Percentiles rank a stretch among this genome's conserved stretches.
These are phyloP conservation scores for Penicillium griseofulvum DNA, from an alignment of 2,329 filamentous ascomycete species.

Conservation along the genomic window DNA sequence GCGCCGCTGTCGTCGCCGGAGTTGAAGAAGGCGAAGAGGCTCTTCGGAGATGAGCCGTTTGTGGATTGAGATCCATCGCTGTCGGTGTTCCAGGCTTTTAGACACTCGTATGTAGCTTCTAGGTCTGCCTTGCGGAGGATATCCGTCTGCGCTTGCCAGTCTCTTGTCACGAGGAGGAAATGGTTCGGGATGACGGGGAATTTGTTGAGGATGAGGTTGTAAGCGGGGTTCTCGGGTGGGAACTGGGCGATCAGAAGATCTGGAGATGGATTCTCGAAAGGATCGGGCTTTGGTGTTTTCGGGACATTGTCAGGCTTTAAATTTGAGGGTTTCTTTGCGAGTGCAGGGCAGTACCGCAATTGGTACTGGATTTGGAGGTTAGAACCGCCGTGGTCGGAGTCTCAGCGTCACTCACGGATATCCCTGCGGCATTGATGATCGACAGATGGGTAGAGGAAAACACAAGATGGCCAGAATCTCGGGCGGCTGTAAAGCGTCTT, in stretches of 20 bases:
- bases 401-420: slow-evolving; percentile 31
- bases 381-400: not conserved
- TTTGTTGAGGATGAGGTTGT: slow-evolving; percentile 49
- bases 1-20: slow-evolving; percentile 50
- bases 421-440: slow-evolving; percentile 33
- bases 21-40: slow-evolving; percentile 51
- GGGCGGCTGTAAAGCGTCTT: slow-evolving; percentile 36
- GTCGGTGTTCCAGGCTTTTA: slow-evolving; percentile 39
- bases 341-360: slow-evolving; percentile 49
- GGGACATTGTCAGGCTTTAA: slow-evolving; percentile 21
- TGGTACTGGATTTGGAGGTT: slow-evolving; percentile 39
- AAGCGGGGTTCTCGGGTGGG: slow-evolving; percentile 34
- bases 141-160: slow-evolving; percentile 44
- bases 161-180: slow-evolving; percentile 50
- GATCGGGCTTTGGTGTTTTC: slow-evolving; percentile 38
- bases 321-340: slow-evolving; percentile 44
- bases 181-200: slow-evolving; percentile 50
- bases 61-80: not conserved
- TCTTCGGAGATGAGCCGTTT: slow-evolving; percentile 8
- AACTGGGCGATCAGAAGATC: slow-evolving; percentile 45
- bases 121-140: slow-evolving; percentile 46
- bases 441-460: slow-evolving; percentile 43
- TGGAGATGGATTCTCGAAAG: slow-evolving; percentile 44
- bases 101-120: slow-evolving; percentile 41
- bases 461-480: slow-evolving; percentile 36